These are phyloP conservation scores for Chaetomiaceae sp. DNA, from an alignment of 2,329 filamentous ascomycete species.

Conservation along the genomic window DNA sequence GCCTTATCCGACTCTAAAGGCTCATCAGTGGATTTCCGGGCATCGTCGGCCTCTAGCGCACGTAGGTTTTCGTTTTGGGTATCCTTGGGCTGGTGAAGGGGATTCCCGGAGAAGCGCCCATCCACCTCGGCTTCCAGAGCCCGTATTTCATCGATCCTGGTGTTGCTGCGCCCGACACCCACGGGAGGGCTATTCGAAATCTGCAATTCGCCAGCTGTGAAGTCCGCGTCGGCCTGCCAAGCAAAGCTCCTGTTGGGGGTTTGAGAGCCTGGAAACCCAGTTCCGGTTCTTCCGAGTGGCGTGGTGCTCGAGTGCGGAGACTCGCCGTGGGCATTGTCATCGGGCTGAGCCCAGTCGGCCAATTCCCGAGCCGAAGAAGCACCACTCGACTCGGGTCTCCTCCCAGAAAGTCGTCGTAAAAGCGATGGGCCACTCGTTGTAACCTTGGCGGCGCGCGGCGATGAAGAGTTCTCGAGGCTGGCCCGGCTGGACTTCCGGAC, in stretches of 20 bases:
- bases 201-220: slow-evolving; percentile 53
- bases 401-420: slow-evolving; percentile 22
- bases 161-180: slow-evolving; percentile 35
- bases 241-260: slow-evolving; percentile 50
- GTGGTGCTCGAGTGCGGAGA: slow-evolving; percentile 13
- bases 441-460: slow-evolving; percentile 21
- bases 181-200: slow-evolving; percentile 54
- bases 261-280: slow-evolving; percentile 7
- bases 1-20: slow-evolving; percentile 13
- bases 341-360: slow-evolving; percentile 25
- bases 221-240: slow-evolving; percentile 55
- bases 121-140: slow-evolving; percentile 33
- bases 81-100: slow-evolving; percentile 31
- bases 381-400: slow-evolving; percentile 19
- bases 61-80: slow-evolving; percentile 43
- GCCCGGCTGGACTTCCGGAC: slow-evolving; percentile 35
- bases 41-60: slow-evolving; percentile 25
- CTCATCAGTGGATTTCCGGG: slow-evolving; percentile 22
- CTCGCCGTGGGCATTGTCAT: slow-evolving; percentile 17
- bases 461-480: slow-evolving; percentile 30
- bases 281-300: slow-evolving; percentile 1
- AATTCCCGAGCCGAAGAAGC: slow-evolving; percentile 10
- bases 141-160: slow-evolving; percentile 35
- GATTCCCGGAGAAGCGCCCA: slow-evolving; percentile 12
- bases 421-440: slow-evolving; percentile 19